A percentile compares a stretch with the other conserved stretches of the same genome.
phyloP scores from a whole-genome alignment of 2,329 filamentous ascomycete species.

The Clarireedia monteithiana region DNA sequence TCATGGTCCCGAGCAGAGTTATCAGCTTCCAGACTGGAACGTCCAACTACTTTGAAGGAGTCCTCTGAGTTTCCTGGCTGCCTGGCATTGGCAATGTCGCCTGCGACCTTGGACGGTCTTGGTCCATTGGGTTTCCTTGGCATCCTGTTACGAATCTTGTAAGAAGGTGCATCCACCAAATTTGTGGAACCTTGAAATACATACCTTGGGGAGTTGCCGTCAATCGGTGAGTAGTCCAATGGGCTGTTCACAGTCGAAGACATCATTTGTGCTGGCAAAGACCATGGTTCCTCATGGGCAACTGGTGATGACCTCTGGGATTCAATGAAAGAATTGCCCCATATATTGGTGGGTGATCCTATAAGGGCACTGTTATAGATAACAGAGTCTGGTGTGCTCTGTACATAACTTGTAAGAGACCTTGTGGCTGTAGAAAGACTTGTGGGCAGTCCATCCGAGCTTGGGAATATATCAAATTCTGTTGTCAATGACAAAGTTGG shows the following conservation, averaged over 20 bases:
- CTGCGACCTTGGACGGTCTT: slow-evolving; percentile 25
- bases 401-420: slow-evolving; percentile 16
- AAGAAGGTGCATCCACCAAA: slow-evolving; percentile 24
- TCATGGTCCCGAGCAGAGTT: slow-evolving; percentile 52
- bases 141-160: slow-evolving; percentile 23
- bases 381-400: slow-evolving; percentile 15
- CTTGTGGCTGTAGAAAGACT: slow-evolving; percentile 14
- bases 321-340: slow-evolving; percentile 23
- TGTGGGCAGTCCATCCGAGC: slow-evolving; percentile 13
- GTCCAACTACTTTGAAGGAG: slow-evolving; percentile 23
- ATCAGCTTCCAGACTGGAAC: slow-evolving; percentile 27
- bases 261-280: slow-evolving; percentile 19
- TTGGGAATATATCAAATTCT: slow-evolving; percentile 20
- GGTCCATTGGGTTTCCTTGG: slow-evolving; percentile 26
- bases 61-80: slow-evolving; percentile 24
- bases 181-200: slow-evolving; percentile 22
- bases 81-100: slow-evolving; percentile 20
- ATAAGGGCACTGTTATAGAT: slow-evolving; percentile 17
- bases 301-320: slow-evolving; percentile 26
- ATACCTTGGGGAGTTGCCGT: slow-evolving; percentile 27
- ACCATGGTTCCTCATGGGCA: slow-evolving; percentile 18
- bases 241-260: slow-evolving; percentile 22
- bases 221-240: slow-evolving; percentile 24
- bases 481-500: slow-evolving; percentile 16
- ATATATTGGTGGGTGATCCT: slow-evolving; percentile 21